Base-by-base conservation (phyloP, 1,284 basidiomycete species). In the Wallemia hederae region DNA sequence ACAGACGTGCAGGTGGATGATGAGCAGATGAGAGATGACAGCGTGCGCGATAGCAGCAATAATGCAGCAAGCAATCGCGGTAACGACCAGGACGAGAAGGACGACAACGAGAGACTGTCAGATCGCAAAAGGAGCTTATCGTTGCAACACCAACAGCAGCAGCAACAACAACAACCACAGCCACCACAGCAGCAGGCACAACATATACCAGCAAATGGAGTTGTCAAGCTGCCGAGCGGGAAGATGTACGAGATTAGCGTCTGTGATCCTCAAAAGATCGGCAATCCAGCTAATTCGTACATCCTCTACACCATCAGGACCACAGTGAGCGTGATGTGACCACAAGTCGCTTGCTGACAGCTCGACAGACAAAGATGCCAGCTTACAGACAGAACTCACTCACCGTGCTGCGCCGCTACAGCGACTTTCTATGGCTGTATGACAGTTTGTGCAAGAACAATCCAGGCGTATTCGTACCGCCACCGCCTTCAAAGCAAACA, bases 341-440 rank as follows among this genome's bases (percentile, higher is more conserved):
- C 24, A 11, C 24, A 9, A 9, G 25, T 11, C 27, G 24, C 67
- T 59, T 1, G n/a, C 27, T 27, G 7, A 1, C 5, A 26, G 22
- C 15, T 55, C 55, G 15, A 3, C 65, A 87, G 79, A 94, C 90
- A 0, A 84, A 81, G 15, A 89, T 86, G 0, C 80, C 84, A 0
- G 72, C 82, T 55, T 92, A 79, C 72, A 78, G 80, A 62, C 85
- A 85, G 72, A 78, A 81, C 1, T 74, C 80, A 1, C 88, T 91
- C 69, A 89, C 89, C 2, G 90, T 94, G 33, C 79, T 99, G 5
- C 79, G 92, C 22, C 81, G 92, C 24, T 99, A 94, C 71, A 88
- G 85, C 24, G 94, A 99, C 71, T 99, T 98, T 68, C 76, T 96
- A 24, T 98, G 94, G 92, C 73, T 99, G 0, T 94, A 87, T 69